phyloP scores from a whole-genome alignment of 768 basidiomycete species.

The Lactarius indigo region DNA sequence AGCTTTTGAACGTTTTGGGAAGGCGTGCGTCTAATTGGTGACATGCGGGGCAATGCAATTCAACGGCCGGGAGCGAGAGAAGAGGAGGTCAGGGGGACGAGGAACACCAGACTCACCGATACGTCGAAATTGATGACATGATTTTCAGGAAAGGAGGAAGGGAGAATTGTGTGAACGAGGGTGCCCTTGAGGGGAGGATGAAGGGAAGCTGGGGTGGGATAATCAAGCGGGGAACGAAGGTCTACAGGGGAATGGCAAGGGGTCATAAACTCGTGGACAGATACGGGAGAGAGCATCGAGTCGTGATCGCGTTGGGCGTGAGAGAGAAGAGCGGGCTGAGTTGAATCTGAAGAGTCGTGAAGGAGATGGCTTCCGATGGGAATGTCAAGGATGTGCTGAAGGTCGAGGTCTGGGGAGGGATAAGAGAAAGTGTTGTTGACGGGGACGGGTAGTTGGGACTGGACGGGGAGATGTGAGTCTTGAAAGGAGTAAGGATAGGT shows the following conservation, averaged over 20 bases:
- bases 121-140: slow-evolving; percentile 28
- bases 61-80: not conserved
- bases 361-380: slow-evolving; percentile 15
- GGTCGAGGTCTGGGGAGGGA: slow-evolving; percentile 18
- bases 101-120: slow-evolving; percentile 23
- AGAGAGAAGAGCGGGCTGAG: slow-evolving; percentile 12
- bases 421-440: slow-evolving; percentile 14
- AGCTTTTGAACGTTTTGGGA: slow-evolving; percentile 26
- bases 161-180: slow-evolving; percentile 23
- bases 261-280: slow-evolving; percentile 22
- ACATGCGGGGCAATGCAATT: slow-evolving; percentile 21
- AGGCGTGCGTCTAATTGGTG: slow-evolving; percentile 23
- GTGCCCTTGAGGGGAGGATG: slow-evolving; percentile 19
- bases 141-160: slow-evolving; percentile 27
- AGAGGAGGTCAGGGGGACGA: slow-evolving; percentile 1
- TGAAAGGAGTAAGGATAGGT: slow-evolving; percentile 23
- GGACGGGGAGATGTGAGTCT: slow-evolving; percentile 17
- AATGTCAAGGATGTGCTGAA: slow-evolving; percentile 22
- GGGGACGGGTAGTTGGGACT: slow-evolving; percentile 1
- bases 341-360: slow-evolving; percentile 10
- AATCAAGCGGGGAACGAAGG: slow-evolving; percentile 22
- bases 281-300: slow-evolving; percentile 21
- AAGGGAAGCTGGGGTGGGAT: slow-evolving; percentile 19
- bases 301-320: slow-evolving; percentile 23
- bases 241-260: slow-evolving; percentile 27